Evolutionary conservation across 2,329 filamentous ascomycete species (phyloP), one percentile per base, ranked within the genome.

Genomic region (Exophiala viscosa): DNA sequence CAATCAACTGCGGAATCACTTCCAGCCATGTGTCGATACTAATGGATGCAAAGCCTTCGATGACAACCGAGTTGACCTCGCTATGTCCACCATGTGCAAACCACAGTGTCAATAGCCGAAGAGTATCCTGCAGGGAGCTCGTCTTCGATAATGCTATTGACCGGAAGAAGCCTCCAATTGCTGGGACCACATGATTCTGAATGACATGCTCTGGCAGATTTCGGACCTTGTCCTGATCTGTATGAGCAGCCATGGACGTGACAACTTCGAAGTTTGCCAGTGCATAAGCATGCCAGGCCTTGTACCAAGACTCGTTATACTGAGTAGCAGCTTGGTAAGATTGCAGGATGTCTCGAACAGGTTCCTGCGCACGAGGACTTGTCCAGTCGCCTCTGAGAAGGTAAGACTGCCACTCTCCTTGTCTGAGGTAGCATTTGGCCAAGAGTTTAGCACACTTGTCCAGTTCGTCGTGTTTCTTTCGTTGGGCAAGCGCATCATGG

Each of bases 251-350:
- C 52, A 93, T 76, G 0, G 87, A 84, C 62, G 93, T 95, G 34
- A 97, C 91, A 52, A 99, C 93, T 71, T 99, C 92, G 65, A 99
- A 99, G 70, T 99, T 99, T 48, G 93, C 92, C 58, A 99, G 73
- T 9, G 93, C 95, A 92, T 93, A 99, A 0, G 93, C 88, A 71
- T 99, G 93, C 93, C 93, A 99, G 6, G 95, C 93, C 73, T 99
- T 99, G 76, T 99, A 99, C 83, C 92, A 99, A 56, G 86, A 85
- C 32, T 90, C 86, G 67, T 99, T 95, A 72, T 95, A 96, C 54
- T 89, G 86, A 1, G 93, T 99, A 1, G 95, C 95, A 54, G 91
- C 86, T 14, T 85, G 85, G 69, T 97, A 99, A 1, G 93, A 90
- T n/a, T 83, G 81, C 18, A 99, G 76, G 52, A 99, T 90, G 48